Evolutionary conservation across 2,329 filamentous ascomycete genomes (phyloP).

Genomic region (Fonsecaea nubica): DNA sequence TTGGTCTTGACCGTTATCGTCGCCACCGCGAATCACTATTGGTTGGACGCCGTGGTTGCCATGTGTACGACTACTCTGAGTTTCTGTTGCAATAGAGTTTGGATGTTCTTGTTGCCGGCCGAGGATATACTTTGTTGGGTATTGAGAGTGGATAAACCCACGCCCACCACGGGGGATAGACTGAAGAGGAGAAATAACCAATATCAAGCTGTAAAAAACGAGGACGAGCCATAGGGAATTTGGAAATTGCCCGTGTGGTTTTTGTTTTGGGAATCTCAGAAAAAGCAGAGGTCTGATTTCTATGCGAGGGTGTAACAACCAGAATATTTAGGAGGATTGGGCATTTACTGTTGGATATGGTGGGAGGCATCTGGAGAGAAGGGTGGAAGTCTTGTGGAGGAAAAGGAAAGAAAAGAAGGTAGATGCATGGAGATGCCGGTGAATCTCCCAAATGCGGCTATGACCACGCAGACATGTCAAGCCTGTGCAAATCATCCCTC

Average conservation of each 20-base stretch:
- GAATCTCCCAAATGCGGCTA: background rate
- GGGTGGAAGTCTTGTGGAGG: background rate
- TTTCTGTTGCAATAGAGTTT: conserved; percentile 58
- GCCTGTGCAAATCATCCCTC: background rate
- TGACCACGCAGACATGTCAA: background rate
- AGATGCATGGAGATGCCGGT: background rate
- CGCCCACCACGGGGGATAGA: conserved; percentile 58
- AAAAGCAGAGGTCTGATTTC: conserved; percentile 3
- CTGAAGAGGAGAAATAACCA: conserved; percentile 44
- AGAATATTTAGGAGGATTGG: background rate
- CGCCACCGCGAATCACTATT: conserved; percentile 66
- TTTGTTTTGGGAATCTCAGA: conserved; percentile 5
- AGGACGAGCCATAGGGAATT: conserved; percentile 28
- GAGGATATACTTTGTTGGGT: conserved; percentile 59
- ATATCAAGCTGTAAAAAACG: conserved; percentile 31
- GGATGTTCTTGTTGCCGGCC: conserved; percentile 58
- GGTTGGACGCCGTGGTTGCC: conserved; percentile 61
- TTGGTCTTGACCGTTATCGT: conserved; percentile 61
- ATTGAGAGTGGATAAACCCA: conserved; percentile 60
- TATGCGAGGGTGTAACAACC: conserved; percentile 1
- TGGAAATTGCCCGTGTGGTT: background rate
- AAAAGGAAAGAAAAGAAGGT: background rate
- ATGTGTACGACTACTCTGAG: conserved; percentile 56
- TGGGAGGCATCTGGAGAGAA: background rate
- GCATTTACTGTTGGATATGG: background rate